Evolutionary conservation across 225 moss, liverwort and hornwort genomes (phyloP).

Genomic region (Neckera pumila): DNA sequence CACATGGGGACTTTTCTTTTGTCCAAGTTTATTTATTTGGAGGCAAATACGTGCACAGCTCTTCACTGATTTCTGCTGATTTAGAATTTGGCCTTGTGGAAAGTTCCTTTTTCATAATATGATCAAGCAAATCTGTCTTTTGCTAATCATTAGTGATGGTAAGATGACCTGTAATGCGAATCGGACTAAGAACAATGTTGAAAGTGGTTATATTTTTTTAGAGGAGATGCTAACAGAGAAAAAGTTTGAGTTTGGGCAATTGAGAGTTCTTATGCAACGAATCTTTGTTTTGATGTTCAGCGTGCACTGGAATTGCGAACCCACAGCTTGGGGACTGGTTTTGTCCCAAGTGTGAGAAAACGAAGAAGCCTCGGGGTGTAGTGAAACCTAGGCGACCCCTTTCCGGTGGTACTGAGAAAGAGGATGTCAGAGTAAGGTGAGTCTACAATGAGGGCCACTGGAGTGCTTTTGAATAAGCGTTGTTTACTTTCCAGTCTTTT

Average conservation of each 20-base stretch:
- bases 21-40: background rate
- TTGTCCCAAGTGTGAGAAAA: conserved; percentile 43
- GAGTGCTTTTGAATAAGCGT: background rate
- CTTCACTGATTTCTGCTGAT: background rate
- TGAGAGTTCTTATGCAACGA: background rate
- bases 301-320: conserved; percentile 25
- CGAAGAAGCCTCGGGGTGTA: conserved; percentile 18
- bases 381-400: conserved; percentile 13
- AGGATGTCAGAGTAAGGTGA: conserved; percentile 29
- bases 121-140: background rate
- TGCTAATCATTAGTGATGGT: background rate
- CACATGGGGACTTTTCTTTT: background rate
- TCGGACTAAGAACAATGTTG: background rate
- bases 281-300: conserved; percentile 13
- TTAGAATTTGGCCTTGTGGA: no score
- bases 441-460: background rate
- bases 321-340: conserved; percentile 27
- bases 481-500: background rate
- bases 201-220: background rate
- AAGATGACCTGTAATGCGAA: background rate
- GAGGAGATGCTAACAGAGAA: background rate
- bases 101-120: background rate
- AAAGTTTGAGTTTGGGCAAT: background rate
- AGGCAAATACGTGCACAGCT: background rate
- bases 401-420: conserved; percentile 20